Base-by-base conservation (phyloP, 208 protist genomes). In the Leishmania guyanensis region DNA sequence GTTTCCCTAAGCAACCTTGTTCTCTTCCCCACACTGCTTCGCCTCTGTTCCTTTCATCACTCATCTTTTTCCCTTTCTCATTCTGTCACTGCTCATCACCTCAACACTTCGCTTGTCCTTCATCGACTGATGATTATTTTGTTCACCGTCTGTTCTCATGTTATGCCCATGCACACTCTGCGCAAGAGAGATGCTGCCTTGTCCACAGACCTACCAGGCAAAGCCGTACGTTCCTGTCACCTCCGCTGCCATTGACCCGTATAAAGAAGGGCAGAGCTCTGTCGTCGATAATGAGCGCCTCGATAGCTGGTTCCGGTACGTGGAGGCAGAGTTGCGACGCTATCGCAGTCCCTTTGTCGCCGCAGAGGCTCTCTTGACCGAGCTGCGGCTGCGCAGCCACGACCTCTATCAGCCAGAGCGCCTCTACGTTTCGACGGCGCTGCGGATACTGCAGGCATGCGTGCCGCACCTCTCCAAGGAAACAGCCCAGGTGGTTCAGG, bases 291-390 rank as follows among this genome's bases (percentile, higher is more conserved):
- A 85, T 78, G 81, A 84, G 56, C 80, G 81, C 22, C 81, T 95
- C 0, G 82, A 88, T 36, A 82, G 75, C 58, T 97, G 94, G 93
- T 73, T 94, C 54, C 78, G 60, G 56, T 87, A 91, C 76, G 88
- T 97, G 36, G 81, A 93, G 43, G 82, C 77, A 14, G 92, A 92
- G 73, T 87, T 97, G 77, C 77, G 71, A 5, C 82, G 81, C 53
- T 87, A 95, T 76, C 87, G 88, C 53, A 98, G 94, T 68, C 93
- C 93, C 20, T 96, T 98, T 74, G 82, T 98, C 5, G 94, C 94
- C 36, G 92, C 94, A 14, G 94, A 98, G 75, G 88, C 92, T 17
- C 79, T 98, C 14, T 79, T 96, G 74, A 84, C 79, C 39, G 86
- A 96, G 73, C 77, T 96, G 84, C 83, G 91, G 29, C 86, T 87